Conservation (phyloP, 257 asterid genomes). For the Cruciata laevipes region DNA sequence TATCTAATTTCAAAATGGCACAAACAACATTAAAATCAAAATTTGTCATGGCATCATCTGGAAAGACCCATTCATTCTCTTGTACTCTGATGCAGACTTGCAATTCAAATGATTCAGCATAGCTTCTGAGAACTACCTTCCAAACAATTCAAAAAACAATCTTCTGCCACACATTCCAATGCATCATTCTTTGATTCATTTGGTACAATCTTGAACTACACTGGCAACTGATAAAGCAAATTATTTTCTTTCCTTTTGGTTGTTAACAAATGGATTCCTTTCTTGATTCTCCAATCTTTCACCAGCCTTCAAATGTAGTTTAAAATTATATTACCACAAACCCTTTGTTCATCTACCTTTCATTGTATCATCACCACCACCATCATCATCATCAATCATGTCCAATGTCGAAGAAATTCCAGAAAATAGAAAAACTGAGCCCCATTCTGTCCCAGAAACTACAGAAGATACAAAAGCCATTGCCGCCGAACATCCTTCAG, state of each 20-base stretch:
- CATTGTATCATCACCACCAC: not conserved
- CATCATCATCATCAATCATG: not conserved
- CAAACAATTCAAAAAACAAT: not conserved
- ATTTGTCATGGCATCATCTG: too few relatives aligned
- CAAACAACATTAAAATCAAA: too few relatives aligned
- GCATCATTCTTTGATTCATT: not conserved
- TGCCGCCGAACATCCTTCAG: not conserved
- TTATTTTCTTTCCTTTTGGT: conserved; percentile 1
- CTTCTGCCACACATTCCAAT: too few relatives aligned
- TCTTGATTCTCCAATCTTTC: conserved; percentile 1
- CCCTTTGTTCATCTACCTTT: not conserved
- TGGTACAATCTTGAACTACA: too few relatives aligned
- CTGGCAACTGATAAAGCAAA: not conserved
- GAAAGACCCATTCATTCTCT: too few relatives aligned
- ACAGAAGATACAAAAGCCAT: not conserved
- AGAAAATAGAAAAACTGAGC: not conserved
- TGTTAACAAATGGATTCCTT: conserved; percentile 3
- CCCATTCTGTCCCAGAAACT: not conserved
- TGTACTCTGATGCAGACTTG: too few relatives aligned
- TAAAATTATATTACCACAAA: not conserved
- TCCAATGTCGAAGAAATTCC: not conserved
- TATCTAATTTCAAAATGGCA: too few relatives aligned
- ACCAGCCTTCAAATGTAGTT: not conserved
- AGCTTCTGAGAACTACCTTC: not conserved
- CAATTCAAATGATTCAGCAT: too few relatives aligned